These are phyloP conservation scores for Sclerotinia trifoliorum DNA, from an alignment of 2,329 filamentous ascomycete genomes.

Conservation along the genomic window DNA sequence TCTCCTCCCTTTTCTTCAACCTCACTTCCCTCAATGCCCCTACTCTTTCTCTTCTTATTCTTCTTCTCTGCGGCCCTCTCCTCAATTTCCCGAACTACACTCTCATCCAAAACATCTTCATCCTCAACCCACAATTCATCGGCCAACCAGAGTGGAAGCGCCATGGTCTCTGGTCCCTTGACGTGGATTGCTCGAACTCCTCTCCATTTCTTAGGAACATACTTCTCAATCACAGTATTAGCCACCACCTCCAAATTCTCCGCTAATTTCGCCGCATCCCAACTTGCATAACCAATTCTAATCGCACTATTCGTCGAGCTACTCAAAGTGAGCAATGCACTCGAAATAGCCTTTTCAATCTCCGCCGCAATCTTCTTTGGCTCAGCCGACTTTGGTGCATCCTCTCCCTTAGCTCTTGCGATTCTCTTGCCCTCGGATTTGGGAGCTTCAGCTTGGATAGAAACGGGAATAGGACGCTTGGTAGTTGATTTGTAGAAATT, in stretches of 20 bases:
- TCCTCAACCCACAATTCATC: slow-evolving; percentile 86
- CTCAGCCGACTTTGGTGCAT: slow-evolving; percentile 47
- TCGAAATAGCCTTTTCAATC: slow-evolving; percentile 72
- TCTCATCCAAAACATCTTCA: slow-evolving; percentile 66
- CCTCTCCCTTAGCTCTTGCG: slow-evolving; percentile 52
- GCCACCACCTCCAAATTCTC: slow-evolving; percentile 78
- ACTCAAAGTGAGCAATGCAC: slow-evolving; percentile 77
- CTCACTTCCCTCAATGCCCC: slow-evolving; percentile 13
- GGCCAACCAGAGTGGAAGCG: slow-evolving; percentile 91
- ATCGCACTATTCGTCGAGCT: slow-evolving; percentile 78
- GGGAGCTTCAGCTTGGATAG: slow-evolving; percentile 61
- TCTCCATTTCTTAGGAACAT: slow-evolving; percentile 82
- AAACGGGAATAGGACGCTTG: slow-evolving; percentile 85
- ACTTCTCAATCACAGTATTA: slow-evolving; percentile 69
- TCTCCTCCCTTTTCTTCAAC: slow-evolving; percentile 34
- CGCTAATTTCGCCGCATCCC: slow-evolving; percentile 71
- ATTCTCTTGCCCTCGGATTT: slow-evolving; percentile 60
- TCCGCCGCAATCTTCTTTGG: slow-evolving; percentile 67
- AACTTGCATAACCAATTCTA: slow-evolving; percentile 73
- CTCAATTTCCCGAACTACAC: slow-evolving; percentile 40
- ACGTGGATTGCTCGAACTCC: slow-evolving; percentile 83
- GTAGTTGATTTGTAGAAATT: slow-evolving; percentile 81
- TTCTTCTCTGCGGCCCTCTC: slow-evolving; percentile 17
- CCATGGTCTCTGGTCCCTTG: slow-evolving; percentile 84
- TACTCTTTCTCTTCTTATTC: slow-evolving; percentile 25